phyloP scores from a whole-genome alignment of 2,329 filamentous ascomycete species.

The Curvularia hawaiiensis region DNA sequence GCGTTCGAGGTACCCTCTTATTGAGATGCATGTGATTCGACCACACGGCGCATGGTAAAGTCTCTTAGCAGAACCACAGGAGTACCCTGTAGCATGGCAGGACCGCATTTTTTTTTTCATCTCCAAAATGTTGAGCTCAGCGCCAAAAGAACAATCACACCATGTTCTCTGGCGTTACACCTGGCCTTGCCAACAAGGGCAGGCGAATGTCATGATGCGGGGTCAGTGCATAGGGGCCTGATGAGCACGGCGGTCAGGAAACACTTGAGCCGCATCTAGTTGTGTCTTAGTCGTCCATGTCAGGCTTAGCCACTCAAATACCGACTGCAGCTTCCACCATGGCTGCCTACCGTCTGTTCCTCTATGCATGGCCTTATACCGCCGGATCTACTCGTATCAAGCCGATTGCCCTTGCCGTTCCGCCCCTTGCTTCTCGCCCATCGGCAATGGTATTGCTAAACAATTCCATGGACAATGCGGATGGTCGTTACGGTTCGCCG shows the following conservation, averaged over 20 bases:
- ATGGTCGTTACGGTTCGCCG: not conserved
- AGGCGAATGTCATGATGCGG: not conserved
- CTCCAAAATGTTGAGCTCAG: not conserved
- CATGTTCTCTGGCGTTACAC: not conserved
- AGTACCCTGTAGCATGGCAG: not conserved
- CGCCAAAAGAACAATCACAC: not conserved
- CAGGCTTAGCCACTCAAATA: constrained; percentile 5
- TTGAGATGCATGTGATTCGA: too few species aligned
- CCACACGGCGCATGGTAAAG: not conserved
- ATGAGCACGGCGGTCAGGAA: constrained; percentile 6
- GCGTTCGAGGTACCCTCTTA: not conserved
- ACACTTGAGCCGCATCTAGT: constrained; percentile 5
- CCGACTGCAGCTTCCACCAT: constrained; percentile 1
- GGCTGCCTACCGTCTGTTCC: too few species aligned
- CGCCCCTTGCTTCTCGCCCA: not conserved
- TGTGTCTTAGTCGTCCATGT: not conserved
- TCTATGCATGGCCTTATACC: too few species aligned
- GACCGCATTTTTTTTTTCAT: not conserved
- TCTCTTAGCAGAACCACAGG: not conserved
- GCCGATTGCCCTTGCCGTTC: too few species aligned
- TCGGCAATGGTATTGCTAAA: not conserved
- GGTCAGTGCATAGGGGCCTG: not conserved
- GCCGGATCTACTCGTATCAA: too few species aligned
- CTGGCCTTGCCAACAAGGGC: not conserved
- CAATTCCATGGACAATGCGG: not conserved